phyloP scores from a whole-genome alignment of 2,329 filamentous ascomycete genomes.

The Microdochium bolleyi region DNA sequence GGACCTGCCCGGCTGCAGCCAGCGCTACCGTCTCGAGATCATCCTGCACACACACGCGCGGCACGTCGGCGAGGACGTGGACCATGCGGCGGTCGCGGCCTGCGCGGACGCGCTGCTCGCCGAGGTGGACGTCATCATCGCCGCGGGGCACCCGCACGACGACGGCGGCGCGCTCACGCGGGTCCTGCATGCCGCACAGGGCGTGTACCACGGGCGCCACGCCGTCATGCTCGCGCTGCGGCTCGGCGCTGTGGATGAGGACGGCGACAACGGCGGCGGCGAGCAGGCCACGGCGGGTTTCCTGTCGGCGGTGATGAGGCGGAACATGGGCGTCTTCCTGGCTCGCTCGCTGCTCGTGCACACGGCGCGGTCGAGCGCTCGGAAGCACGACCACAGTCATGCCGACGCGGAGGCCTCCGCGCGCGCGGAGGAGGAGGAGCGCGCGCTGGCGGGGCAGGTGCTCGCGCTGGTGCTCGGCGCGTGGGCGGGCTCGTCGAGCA shows the following conservation, averaged over 20 bases:
- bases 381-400: neutral
- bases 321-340: neutral
- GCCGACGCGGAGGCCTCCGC: neutral
- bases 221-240: neutral
- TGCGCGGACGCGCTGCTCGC: neutral
- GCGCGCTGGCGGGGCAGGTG: neutral
- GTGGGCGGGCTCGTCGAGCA: neutral
- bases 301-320: too few species aligned
- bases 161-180: neutral
- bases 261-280: neutral
- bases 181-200: neutral
- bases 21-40: neutral
- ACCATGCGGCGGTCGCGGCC: neutral
- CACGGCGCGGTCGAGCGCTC: too few species aligned
- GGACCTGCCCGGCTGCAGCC: neutral
- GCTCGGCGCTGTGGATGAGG: neutral
- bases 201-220: neutral
- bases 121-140: neutral
- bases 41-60: neutral
- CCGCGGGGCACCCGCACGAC: neutral
- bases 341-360: neutral
- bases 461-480: neutral
- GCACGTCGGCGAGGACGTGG: neutral
- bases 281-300: too few species aligned
- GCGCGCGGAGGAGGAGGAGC: neutral